These are phyloP conservation scores for Paracorniculantispora psalliotae DNA, from an alignment of 2,329 filamentous ascomycete genomes.

Conservation along the genomic window DNA sequence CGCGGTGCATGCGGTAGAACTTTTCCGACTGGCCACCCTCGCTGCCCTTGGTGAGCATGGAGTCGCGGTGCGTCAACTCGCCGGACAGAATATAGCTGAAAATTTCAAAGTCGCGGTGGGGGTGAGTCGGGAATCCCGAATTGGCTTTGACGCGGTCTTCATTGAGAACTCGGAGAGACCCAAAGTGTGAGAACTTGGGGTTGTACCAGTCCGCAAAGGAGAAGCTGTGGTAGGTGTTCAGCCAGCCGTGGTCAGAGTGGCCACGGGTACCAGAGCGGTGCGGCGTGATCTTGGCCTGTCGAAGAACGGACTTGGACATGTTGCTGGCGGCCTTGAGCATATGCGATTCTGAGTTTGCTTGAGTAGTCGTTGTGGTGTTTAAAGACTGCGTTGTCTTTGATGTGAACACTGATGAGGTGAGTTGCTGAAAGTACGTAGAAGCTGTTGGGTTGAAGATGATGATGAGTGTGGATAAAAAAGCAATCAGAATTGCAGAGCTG, in stretches of 20 bases:
- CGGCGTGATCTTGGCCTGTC: slow-evolving; percentile 67
- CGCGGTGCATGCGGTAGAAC: slow-evolving; percentile 67
- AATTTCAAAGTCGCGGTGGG: slow-evolving; percentile 83
- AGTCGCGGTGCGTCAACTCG: slow-evolving; percentile 83
- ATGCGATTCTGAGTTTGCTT: slow-evolving; percentile 7
- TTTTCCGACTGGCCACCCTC: slow-evolving; percentile 56
- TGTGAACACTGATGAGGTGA: slow-evolving; percentile 16
- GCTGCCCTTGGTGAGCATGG: slow-evolving; percentile 67
- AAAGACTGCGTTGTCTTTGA: slow-evolving; percentile 9
- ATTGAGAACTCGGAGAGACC: slow-evolving; percentile 77
- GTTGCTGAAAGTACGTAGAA: slow-evolving; percentile 21
- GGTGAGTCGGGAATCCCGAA: slow-evolving; percentile 78
- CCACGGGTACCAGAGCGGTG: slow-evolving; percentile 69
- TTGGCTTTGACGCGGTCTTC: slow-evolving; percentile 75
- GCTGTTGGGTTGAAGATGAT: slow-evolving; percentile 23
- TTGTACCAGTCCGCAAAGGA: slow-evolving; percentile 71
- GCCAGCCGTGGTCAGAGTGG: slow-evolving; percentile 79
- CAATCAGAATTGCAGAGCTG: slow-evolving; percentile 30
- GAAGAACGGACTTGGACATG: slow-evolving; percentile 57
- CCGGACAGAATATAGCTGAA: slow-evolving; percentile 83
- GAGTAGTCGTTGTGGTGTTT: slow-evolving; percentile 9
- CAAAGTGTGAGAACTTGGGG: slow-evolving; percentile 63
- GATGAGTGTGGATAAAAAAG: slow-evolving; percentile 34
- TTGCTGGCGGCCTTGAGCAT: slow-evolving; percentile 36
- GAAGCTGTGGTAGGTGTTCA: slow-evolving; percentile 84